Evolutionary conservation across 768 basidiomycete species (phyloP).

Genomic region (Rhizopogon roseolus): DNA sequence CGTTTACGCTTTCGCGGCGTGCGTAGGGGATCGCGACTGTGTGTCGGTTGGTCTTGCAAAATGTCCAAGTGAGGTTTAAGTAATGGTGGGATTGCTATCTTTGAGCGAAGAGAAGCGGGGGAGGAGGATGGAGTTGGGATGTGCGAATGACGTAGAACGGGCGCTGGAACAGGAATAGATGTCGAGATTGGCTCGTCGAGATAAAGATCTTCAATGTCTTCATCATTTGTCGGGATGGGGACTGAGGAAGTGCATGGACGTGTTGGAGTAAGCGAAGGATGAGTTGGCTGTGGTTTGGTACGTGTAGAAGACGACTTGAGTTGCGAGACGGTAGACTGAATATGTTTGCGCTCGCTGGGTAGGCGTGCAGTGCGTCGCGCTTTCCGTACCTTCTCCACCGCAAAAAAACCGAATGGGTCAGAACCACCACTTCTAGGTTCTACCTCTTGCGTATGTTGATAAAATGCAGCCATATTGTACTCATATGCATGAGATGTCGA

Average conservation of each 20-base stretch:
- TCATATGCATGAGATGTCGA: slow-evolving; percentile 6
- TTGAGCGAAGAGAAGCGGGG: not conserved
- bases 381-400: slow-evolving; percentile 48
- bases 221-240: slow-evolving; percentile 26
- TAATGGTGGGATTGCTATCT: not conserved
- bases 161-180: slow-evolving; percentile 12
- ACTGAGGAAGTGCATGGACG: slow-evolving; percentile 18
- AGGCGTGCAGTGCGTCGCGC: slow-evolving; percentile 27
- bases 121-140: not conserved
- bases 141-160: slow-evolving; percentile 14
- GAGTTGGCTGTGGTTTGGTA: slow-evolving; percentile 3
- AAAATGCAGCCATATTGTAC: slow-evolving; percentile 15
- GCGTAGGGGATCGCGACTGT: slow-evolving; percentile 20
- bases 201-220: slow-evolving; percentile 31
- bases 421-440: slow-evolving; percentile 20
- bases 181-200: slow-evolving; percentile 27
- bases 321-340: slow-evolving; percentile 3
- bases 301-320: slow-evolving; percentile 8
- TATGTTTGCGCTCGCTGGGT: slow-evolving; percentile 7
- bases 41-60: not conserved
- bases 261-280: slow-evolving; percentile 12
- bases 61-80: not conserved
- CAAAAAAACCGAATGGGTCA: slow-evolving; percentile 57
- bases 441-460: slow-evolving; percentile 14
- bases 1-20: slow-evolving; percentile 26